Conservation (phyloP, 2,329 filamentous ascomycete genomes). For the Biscogniauxia sp. region DNA sequence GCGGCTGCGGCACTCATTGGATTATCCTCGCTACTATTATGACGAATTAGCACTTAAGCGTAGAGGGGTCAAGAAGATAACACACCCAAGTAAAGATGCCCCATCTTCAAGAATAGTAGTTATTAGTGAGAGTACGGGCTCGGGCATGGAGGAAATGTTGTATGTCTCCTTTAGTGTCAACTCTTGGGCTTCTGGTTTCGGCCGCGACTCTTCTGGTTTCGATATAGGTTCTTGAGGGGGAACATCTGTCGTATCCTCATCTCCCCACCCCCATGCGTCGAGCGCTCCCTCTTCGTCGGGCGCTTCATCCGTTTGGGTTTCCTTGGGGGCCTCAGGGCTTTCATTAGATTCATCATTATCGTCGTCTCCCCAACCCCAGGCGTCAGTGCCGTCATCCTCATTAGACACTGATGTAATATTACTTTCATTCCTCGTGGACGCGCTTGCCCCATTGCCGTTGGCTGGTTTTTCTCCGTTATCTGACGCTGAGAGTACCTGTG, state of each 20-base stretch:
- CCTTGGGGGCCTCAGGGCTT: conserved; percentile 16
- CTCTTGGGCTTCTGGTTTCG: conserved; percentile 50
- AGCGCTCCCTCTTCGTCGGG: conserved; percentile 40
- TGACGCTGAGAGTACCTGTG: conserved; percentile 67
- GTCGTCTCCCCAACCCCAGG: conserved; percentile 83
- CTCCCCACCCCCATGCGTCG: conserved; percentile 87
- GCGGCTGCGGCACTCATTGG: conserved; percentile 66
- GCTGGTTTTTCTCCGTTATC: conserved; percentile 65
- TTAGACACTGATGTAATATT: conserved; percentile 39
- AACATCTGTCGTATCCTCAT: conserved; percentile 51
- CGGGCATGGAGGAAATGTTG: conserved; percentile 83
- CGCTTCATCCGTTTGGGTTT: conserved; percentile 5
- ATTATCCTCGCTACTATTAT: conserved; percentile 42
- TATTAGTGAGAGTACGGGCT: conserved; percentile 69
- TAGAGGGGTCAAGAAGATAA: conserved; percentile 3
- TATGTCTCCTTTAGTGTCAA: conserved; percentile 83
- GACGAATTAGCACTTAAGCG: conserved; percentile 10
- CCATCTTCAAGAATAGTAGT: conserved; percentile 59
- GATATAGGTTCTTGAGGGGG: conserved; percentile 24
- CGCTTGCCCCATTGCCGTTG: conserved; percentile 49
- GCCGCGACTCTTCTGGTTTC: conserved; percentile 8
- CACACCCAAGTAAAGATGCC: conserved; percentile 53
- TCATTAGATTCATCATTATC: conserved; percentile 43
- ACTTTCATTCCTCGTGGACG: conserved; percentile 41
- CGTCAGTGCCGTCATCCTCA: conserved; percentile 36